Conservation (phyloP, 768 basidiomycete species). For the Russula griseocarnosa region DNA sequence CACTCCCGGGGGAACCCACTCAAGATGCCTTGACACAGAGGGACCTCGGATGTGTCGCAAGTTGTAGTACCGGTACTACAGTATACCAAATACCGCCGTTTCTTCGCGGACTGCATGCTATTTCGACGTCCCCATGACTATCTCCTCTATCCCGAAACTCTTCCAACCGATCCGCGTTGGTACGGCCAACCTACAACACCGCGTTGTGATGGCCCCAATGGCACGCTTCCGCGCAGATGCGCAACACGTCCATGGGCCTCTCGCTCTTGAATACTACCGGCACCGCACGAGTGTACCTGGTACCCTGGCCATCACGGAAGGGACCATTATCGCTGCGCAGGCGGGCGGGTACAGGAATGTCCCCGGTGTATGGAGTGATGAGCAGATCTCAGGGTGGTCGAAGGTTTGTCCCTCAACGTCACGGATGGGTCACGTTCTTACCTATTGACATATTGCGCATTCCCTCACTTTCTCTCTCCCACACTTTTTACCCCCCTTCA, state of each 20-base stretch:
- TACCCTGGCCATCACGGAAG: slow-evolving; percentile 56
- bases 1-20: too few relatives aligned
- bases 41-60: too few relatives aligned
- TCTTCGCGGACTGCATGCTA: background rate
- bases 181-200: slow-evolving; percentile 41
- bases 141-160: slow-evolving; percentile 31
- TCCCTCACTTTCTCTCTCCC: background rate
- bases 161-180: slow-evolving; percentile 51
- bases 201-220: slow-evolving; percentile 52
- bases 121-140: background rate
- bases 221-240: slow-evolving; percentile 44
- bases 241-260: slow-evolving; percentile 36
- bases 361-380: slow-evolving; percentile 61
- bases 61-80: too few relatives aligned
- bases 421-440: background rate
- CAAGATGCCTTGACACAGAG: too few relatives aligned
- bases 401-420: slow-evolving; percentile 32
- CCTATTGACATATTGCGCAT: too few relatives aligned
- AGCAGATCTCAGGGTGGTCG: slow-evolving; percentile 54
- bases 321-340: slow-evolving; percentile 46
- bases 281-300: slow-evolving; percentile 48
- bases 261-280: slow-evolving; percentile 44
- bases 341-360: slow-evolving; percentile 49
- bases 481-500: background rate
- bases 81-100: background rate